These are phyloP conservation scores for Lactarius trivialis DNA, from an alignment of 768 basidiomycete genomes.

Conservation along the genomic window DNA sequence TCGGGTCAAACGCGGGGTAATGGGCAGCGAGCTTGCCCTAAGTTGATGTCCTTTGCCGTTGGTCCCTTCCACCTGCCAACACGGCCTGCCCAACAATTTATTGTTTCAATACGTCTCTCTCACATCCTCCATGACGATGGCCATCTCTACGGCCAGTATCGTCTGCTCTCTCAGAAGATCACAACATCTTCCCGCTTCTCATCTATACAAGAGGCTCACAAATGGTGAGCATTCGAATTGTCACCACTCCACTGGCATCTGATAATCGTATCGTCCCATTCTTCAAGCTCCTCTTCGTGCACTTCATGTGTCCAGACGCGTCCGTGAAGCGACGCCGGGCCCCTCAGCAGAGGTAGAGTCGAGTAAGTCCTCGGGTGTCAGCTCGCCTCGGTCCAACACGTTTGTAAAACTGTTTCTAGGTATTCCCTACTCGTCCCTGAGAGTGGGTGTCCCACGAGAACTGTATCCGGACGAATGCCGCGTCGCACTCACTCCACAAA, in stretches of 20 bases:
- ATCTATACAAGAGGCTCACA: background rate
- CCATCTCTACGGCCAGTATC: slow-evolving; percentile 10
- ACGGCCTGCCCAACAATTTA: slow-evolving; percentile 2
- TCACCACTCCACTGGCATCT: background rate
- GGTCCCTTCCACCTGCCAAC: background rate
- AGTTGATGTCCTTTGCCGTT: background rate
- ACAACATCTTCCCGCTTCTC: slow-evolving; percentile 2
- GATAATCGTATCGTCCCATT: background rate
- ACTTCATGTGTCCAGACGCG: slow-evolving; percentile 13
- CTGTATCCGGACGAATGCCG: slow-evolving; percentile 72
- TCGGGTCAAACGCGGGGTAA: slow-evolving; percentile 19
- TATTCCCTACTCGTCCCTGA: slow-evolving; percentile 62
- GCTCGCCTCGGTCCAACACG: background rate
- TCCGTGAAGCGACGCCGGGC: background rate
- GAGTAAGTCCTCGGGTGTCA: slow-evolving; percentile 6
- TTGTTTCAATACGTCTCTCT: background rate
- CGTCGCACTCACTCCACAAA: slow-evolving; percentile 77
- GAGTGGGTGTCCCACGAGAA: slow-evolving; percentile 73
- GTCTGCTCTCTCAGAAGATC: slow-evolving; percentile 5
- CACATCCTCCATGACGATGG: slow-evolving; percentile 17
- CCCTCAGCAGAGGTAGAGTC: slow-evolving; percentile 13
- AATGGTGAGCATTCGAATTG: background rate
- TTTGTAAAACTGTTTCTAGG: slow-evolving; percentile 30
- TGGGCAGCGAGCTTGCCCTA: background rate
- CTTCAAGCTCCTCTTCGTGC: slow-evolving; percentile 10